These are phyloP conservation scores for Nemania serpens DNA, from an alignment of 2,329 filamentous ascomycete genomes.

Conservation along the genomic window DNA sequence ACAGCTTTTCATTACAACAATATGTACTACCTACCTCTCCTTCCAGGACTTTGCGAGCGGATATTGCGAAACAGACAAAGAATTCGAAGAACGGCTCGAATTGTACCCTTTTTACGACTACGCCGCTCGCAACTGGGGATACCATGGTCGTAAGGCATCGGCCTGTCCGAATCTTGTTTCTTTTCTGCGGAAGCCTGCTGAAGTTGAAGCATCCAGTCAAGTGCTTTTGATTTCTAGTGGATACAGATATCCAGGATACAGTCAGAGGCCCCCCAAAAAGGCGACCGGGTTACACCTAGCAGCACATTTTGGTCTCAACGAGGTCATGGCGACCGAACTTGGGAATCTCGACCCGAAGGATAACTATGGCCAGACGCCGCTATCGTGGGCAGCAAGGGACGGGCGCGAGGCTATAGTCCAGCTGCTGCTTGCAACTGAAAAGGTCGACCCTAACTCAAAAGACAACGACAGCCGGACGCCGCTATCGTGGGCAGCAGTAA, in stretches of 20 bases:
- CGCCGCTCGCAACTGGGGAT: slow-evolving; percentile 11
- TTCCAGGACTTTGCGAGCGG: slow-evolving; percentile 4
- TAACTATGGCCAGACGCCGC: slow-evolving; percentile 4
- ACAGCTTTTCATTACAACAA: background rate
- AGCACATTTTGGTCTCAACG: slow-evolving; percentile 8
- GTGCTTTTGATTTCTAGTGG: background rate
- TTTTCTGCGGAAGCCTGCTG: slow-evolving; percentile 6
- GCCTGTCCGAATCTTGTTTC: background rate
- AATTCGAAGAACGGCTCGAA: background rate
- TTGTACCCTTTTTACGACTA: slow-evolving; percentile 14
- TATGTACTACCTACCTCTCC: slow-evolving; percentile 17
- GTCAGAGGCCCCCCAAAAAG: background rate
- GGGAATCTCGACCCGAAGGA: background rate
- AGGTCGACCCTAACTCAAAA: slow-evolving; percentile 2
- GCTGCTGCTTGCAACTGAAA: background rate
- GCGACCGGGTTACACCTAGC: slow-evolving; percentile 3
- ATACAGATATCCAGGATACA: background rate
- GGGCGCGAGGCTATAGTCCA: slow-evolving; percentile 2
- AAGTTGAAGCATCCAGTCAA: slow-evolving; percentile 13
- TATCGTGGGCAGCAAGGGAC: slow-evolving; percentile 1
- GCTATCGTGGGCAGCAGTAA: background rate
- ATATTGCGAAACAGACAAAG: background rate
- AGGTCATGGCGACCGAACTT: background rate
- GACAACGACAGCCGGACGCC: background rate
- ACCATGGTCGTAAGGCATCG: background rate